Conservation (phyloP, 305 asterid genomes). For the Fraxinus latifolia region DNA sequence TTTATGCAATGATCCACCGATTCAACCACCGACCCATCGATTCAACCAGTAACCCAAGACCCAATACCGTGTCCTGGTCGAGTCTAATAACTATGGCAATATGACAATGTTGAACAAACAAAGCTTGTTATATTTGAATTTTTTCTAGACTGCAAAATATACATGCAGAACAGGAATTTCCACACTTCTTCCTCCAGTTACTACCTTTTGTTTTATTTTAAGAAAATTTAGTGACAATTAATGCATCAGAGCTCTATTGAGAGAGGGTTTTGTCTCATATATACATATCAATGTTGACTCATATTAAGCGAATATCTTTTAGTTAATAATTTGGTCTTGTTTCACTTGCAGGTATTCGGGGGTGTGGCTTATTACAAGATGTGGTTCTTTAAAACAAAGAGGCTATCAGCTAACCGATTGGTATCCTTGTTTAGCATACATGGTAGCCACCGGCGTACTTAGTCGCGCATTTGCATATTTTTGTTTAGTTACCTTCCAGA, state of each 20-base stretch:
- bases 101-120: not conserved
- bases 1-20: not conserved
- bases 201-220: not conserved
- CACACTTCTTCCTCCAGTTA: not conserved
- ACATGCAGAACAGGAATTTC: not conserved
- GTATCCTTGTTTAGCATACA: conserved; percentile 43
- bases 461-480: conserved; percentile 54
- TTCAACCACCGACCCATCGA: no score
- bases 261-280: not conserved
- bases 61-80: not conserved
- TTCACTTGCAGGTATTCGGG: conserved; percentile 51
- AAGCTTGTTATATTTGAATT: not conserved
- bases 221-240: not conserved
- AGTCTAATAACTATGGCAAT: not conserved
- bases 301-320: not conserved
- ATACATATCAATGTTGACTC: not conserved
- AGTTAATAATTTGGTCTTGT: not conserved
- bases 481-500: conserved; percentile 72
- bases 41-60: no score
- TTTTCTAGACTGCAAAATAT: not conserved
- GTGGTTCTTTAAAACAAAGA: conserved; percentile 49
- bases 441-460: conserved; percentile 40
- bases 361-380: conserved; percentile 68
- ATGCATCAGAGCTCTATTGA: not conserved
- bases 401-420: conserved; percentile 42